Evolutionary conservation across 2,329 filamentous ascomycete genomes (phyloP).

Genomic region (Albophoma yamanashiensis): DNA sequence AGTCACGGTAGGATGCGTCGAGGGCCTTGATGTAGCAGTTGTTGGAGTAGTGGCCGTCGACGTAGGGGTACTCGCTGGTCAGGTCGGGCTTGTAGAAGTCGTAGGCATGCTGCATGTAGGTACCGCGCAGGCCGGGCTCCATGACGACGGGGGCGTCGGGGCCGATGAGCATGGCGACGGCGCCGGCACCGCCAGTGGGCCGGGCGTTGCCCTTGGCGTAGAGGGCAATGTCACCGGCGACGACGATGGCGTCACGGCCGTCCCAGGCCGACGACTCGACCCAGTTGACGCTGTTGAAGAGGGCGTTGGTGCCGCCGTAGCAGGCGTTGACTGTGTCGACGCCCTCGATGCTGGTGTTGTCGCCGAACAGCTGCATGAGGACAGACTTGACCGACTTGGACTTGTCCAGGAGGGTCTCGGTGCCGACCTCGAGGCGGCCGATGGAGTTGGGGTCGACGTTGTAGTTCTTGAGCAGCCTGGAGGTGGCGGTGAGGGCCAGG

Average conservation of each 20-base stretch:
- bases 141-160: slow-evolving; percentile 67
- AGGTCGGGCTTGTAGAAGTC: slow-evolving; percentile 89
- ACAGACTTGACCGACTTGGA: slow-evolving; percentile 87
- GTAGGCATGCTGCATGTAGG: slow-evolving; percentile 75
- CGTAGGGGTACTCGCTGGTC: slow-evolving; percentile 77
- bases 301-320: slow-evolving; percentile 76
- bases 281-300: slow-evolving; percentile 81
- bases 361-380: slow-evolving; percentile 75
- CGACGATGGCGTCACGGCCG: slow-evolving; percentile 68
- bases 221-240: slow-evolving; percentile 74
- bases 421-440: slow-evolving; percentile 75
- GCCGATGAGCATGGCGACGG: slow-evolving; percentile 68
- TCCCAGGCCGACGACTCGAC: slow-evolving; percentile 82
- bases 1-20: slow-evolving; percentile 71
- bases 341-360: slow-evolving; percentile 77
- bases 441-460: slow-evolving; percentile 68
- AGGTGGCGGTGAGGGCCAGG: slow-evolving; percentile 65
- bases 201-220: slow-evolving; percentile 77
- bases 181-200: slow-evolving; percentile 71
- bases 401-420: slow-evolving; percentile 79
- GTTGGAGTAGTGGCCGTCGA: slow-evolving; percentile 75
- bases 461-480: slow-evolving; percentile 74
- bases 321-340: slow-evolving; percentile 77
- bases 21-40: slow-evolving; percentile 75
- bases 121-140: slow-evolving; percentile 70